These are phyloP conservation scores for Dalechampia spathulata DNA, from an alignment of 441 rosid genomes.

Conservation along the genomic window DNA sequence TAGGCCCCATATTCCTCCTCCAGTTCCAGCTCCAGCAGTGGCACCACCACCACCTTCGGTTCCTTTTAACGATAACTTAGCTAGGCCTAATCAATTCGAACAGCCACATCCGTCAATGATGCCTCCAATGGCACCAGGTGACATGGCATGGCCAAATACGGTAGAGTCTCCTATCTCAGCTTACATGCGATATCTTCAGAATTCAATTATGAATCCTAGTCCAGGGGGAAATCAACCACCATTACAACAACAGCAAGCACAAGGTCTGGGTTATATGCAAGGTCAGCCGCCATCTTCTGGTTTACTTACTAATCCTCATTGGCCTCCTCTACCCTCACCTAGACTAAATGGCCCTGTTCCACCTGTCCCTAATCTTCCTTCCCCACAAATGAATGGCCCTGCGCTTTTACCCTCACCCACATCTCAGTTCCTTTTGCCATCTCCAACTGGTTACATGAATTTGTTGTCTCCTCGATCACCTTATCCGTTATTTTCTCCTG, in stretches of 20 bases:
- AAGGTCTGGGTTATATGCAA: conserved; percentile 30
- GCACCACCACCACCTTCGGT: conserved; percentile 27
- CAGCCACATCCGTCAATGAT: conserved; percentile 27
- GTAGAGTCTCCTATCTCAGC: conserved; percentile 80
- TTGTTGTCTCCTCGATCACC: conserved; percentile 50
- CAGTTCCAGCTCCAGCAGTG: conserved; percentile 29
- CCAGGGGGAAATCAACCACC: conserved; percentile 35
- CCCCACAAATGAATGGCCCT: conserved; percentile 44
- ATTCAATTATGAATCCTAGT: conserved; percentile 42
- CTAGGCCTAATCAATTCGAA: conserved; percentile 39
- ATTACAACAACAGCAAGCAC: conserved; percentile 23
- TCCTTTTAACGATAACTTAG: conserved; percentile 30
- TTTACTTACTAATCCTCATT: conserved; percentile 35
- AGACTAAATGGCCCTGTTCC: conserved; percentile 42
- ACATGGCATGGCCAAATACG: conserved; percentile 31
- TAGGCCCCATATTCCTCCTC: conserved; percentile 41
- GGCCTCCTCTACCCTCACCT: conserved; percentile 28
- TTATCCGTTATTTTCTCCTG: conserved; percentile 57
- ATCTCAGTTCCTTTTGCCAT: conserved; percentile 64
- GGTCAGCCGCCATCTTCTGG: conserved; percentile 30
- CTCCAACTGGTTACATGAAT: conserved; percentile 45
- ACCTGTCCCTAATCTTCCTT: conserved; percentile 32
- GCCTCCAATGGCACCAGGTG: conserved; percentile 25
- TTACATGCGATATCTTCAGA: conserved; percentile 70
- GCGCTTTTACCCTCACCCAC: conserved; percentile 55